Percentiles rank a stretch among this genome's conserved stretches.
phyloP scores from a whole-genome alignment of 371 early-diverging fungal species.

The Basidiobolus meristosporus region DNA sequence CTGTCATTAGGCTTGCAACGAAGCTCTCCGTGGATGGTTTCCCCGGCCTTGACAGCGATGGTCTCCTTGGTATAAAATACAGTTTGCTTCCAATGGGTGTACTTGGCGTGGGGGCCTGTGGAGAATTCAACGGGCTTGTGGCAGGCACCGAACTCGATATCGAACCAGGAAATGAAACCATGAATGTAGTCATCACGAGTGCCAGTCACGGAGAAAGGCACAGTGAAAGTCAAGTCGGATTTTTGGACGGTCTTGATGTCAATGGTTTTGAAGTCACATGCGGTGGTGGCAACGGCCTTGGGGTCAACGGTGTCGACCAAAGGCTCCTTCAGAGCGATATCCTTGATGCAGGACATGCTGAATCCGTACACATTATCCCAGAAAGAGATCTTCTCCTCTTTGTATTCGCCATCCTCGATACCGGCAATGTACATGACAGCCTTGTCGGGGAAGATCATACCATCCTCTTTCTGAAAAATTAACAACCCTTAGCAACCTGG shows the following conservation, averaged over 20 bases:
- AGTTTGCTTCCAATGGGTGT: constrained; percentile 98
- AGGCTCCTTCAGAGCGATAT: constrained; percentile 73
- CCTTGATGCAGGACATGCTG: constrained; percentile 75
- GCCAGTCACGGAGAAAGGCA: constrained; percentile 57
- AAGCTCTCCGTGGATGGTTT: constrained; percentile 61
- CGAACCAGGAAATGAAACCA: constrained; percentile 87
- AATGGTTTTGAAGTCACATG: constrained; percentile 57
- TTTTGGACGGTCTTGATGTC: constrained; percentile 64
- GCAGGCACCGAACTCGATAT: constrained; percentile 73
- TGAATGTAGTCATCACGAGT: constrained; percentile 68
- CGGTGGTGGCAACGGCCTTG: constrained; percentile 51
- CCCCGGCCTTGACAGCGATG: constrained; percentile 53
- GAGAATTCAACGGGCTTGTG: constrained; percentile 77
- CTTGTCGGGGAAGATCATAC: constrained; percentile 82
- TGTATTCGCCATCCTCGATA: constrained; percentile 86
- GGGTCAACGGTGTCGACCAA: constrained; percentile 79
- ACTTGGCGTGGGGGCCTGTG: constrained; percentile 64
- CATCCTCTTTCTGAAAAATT: constrained; percentile 33
- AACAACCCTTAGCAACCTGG: no score
- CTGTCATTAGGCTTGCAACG: constrained; percentile 62
- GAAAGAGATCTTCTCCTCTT: constrained; percentile 82
- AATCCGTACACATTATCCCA: constrained; percentile 91
- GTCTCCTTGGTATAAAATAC: constrained; percentile 69
- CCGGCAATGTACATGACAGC: constrained; percentile 82
- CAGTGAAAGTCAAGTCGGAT: constrained; percentile 64